Evolutionary conservation across 495 filamentous ascomycete species (phyloP).

Genomic region (Penicillium alfredii): DNA sequence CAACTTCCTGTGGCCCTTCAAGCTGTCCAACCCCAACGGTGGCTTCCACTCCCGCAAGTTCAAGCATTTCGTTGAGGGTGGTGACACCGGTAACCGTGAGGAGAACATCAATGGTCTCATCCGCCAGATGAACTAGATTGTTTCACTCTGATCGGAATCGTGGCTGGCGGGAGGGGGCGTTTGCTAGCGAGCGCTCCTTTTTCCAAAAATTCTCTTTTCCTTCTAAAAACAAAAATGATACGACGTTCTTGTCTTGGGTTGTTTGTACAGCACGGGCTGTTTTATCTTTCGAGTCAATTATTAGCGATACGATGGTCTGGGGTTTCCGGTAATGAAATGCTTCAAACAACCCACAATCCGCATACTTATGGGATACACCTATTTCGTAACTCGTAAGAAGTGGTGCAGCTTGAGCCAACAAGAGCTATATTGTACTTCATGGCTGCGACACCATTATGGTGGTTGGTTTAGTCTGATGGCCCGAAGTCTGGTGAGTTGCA

Average conservation of each 20-base stretch:
- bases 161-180: too few relatives aligned
- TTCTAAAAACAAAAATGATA: slow-evolving; percentile 16
- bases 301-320: slow-evolving; percentile 41
- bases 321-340: slow-evolving; percentile 35
- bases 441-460: too few relatives aligned
- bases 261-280: slow-evolving; percentile 31
- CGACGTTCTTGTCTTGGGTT: slow-evolving; percentile 21
- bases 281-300: slow-evolving; percentile 26
- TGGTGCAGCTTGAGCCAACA: too few relatives aligned
- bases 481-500: too few relatives aligned
- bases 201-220: slow-evolving; percentile 10
- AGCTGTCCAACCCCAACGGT: slow-evolving; percentile 94
- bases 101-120: slow-evolving; percentile 97
- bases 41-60: slow-evolving; percentile 96
- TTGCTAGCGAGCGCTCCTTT: slow-evolving; percentile 3
- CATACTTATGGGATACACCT: too few relatives aligned
- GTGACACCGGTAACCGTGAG: slow-evolving; percentile 96
- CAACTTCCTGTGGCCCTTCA: slow-evolving; percentile 99
- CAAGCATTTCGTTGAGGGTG: slow-evolving; percentile 98
- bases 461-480: too few relatives aligned
- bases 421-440: too few relatives aligned
- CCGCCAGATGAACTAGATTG: slow-evolving; percentile 93
- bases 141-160: slow-evolving; percentile 4
- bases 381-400: too few relatives aligned
- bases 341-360: slow-evolving; percentile 33